These are phyloP conservation scores for Exophiala sideris DNA, from an alignment of 2,329 filamentous ascomycete genomes.

Conservation along the genomic window DNA sequence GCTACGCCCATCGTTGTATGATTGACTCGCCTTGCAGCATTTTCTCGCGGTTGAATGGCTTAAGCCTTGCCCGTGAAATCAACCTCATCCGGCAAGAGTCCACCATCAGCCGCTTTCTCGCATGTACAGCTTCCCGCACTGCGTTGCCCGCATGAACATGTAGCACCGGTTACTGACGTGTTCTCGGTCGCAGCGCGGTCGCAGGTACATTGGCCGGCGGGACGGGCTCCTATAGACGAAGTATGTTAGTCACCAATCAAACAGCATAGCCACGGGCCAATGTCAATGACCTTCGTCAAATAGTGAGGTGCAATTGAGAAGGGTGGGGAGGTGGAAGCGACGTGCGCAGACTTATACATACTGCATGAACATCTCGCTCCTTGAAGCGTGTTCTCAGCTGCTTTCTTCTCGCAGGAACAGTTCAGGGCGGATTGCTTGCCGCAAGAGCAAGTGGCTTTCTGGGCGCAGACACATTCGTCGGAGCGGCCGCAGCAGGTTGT, in stretches of 20 bases:
- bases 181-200: conserved; percentile 71
- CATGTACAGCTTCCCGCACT: conserved; percentile 79
- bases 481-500: conserved; percentile 59
- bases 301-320: no score
- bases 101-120: conserved; percentile 65
- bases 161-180: conserved; percentile 53
- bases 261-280: no score
- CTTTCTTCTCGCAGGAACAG: conserved; percentile 78
- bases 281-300: no score
- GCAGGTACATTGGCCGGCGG: conserved; percentile 78
- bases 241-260: background rate
- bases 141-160: conserved; percentile 75
- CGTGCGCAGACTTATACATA: conserved; percentile 29
- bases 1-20: no score
- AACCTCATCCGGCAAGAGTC: conserved; percentile 67
- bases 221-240: conserved; percentile 57
- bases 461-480: conserved; percentile 55
- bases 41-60: no score
- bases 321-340: background rate
- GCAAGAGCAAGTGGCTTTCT: conserved; percentile 73
- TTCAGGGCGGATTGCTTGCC: conserved; percentile 82
- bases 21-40: no score
- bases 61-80: conserved; percentile 74
- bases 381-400: conserved; percentile 67
- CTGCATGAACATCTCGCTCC: conserved; percentile 82